Base-by-base conservation (phyloP, 768 basidiomycete genomes). In the Russula virescens region DNA sequence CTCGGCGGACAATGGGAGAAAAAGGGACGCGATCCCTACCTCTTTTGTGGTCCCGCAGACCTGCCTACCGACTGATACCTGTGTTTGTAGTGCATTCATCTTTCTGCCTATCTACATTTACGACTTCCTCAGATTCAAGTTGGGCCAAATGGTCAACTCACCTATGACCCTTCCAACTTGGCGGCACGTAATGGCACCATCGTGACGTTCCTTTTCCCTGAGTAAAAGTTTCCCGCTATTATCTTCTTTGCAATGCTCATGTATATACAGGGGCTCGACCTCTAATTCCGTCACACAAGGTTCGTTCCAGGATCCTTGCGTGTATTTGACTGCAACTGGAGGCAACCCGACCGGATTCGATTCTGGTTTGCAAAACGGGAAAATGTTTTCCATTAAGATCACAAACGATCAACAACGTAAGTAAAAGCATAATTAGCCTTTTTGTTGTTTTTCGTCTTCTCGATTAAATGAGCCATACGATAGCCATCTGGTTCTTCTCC, bases 401-500 rank as follows among this genome's bases (percentile, higher is more conserved):
- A 78, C 76, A 23, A 77, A 80, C 64, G 77, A 77, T 67, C 74
- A 75, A 3, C 62, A 76, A 43, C 82, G 81, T 82, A 68, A 65
- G 80, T 70, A 51, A 14, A n/a, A 7, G 23, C 26, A 18, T 49
- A 23, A 25, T 13, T 14, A 14, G n/a, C 38, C 34, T 38, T 61
- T 26, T 23, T 9, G 35, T 14, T 6, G 34, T 40, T 28, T n/a
- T n/a, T 34, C 13, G 34, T 34, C 16, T 8, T 51, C n/a, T n/a
- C 25, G n/a, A 9, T 2, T 56, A 35, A 38, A 31, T n/a, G 25
- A 6, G 38, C 21, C 25, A 43, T 34, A 2, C 35, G 63, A 19
- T 60, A 83, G 81, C 82, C 21, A 80, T 84, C 59, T 84, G 78
- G 78, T 83, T 79, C 79, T 78, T 79, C 69, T 83, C 82, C 75